These are phyloP conservation scores for Helicostylum pulchrum DNA, from an alignment of 192 early-diverging fungal species.

Conservation along the genomic window DNA sequence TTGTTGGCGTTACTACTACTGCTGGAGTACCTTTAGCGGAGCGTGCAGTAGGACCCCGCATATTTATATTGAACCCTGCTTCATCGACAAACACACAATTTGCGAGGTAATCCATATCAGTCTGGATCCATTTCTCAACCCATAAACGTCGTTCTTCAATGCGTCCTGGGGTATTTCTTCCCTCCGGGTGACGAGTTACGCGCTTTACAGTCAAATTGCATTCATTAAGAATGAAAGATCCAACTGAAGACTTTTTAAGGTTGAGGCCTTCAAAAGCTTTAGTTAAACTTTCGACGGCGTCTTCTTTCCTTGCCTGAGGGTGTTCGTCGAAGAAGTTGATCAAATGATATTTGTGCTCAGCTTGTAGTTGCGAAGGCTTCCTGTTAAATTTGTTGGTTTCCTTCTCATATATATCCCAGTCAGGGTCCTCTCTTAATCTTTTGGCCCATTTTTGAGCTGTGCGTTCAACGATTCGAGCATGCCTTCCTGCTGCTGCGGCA, in stretches of 20 bases:
- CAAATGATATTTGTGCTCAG: neutral
- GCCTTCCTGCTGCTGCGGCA: neutral
- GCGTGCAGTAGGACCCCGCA: neutral
- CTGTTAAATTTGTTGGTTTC: neutral
- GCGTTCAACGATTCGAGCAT: neutral
- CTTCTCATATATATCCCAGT: neutral
- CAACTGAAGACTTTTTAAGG: conserved; percentile 3
- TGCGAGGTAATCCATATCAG: neutral
- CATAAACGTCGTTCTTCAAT: neutral
- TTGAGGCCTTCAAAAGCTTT: neutral
- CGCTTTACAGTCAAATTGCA: neutral
- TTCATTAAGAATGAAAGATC: neutral
- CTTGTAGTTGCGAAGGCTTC: neutral
- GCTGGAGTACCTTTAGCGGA: neutral
- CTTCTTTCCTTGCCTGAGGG: neutral
- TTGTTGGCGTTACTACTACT: neutral
- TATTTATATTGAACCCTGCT: conserved; percentile 3
- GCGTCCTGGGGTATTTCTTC: neutral
- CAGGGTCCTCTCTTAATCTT: conserved; percentile 1
- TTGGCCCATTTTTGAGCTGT: neutral
- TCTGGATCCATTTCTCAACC: neutral
- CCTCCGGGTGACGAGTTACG: neutral
- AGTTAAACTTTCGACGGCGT: neutral
- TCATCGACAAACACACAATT: neutral
- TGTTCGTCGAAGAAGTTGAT: neutral